Conservation (phyloP, 805 yeast genomes). For the Candida ficus region DNA sequence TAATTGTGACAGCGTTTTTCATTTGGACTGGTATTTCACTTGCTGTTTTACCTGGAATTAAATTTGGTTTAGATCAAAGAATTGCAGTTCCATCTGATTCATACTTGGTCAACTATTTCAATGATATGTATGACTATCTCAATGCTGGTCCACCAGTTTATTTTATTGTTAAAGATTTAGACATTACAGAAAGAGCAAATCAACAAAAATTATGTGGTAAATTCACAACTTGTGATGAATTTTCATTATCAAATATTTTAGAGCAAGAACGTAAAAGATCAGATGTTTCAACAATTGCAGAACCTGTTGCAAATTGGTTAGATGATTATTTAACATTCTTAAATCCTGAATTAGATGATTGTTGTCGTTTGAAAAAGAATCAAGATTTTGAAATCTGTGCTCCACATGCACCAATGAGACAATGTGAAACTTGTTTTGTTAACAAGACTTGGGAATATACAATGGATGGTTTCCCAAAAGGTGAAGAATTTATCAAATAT, state of each 20-base stretch:
- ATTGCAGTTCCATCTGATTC: slow-evolving; percentile 83
- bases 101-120: slow-evolving; percentile 73
- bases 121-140: slow-evolving; percentile 65
- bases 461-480: slow-evolving; percentile 82
- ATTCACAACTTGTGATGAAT: slow-evolving; percentile 77
- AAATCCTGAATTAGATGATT: slow-evolving; percentile 80
- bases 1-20: slow-evolving; percentile 49
- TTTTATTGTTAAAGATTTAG: slow-evolving; percentile 67
- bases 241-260: slow-evolving; percentile 71
- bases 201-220: slow-evolving; percentile 84
- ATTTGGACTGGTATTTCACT: slow-evolving; percentile 66
- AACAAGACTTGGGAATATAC: slow-evolving; percentile 60
- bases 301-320: slow-evolving; percentile 88
- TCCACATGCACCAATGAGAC: slow-evolving; percentile 60
- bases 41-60: slow-evolving; percentile 59
- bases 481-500: slow-evolving; percentile 62
- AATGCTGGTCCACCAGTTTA: slow-evolving; percentile 91
- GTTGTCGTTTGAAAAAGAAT: slow-evolving; percentile 66
- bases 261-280: slow-evolving; percentile 80
- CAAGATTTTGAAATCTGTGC: slow-evolving; percentile 52
- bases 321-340: slow-evolving; percentile 87
- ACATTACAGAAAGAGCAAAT: slow-evolving; percentile 51
- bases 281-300: slow-evolving; percentile 58
- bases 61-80: slow-evolving; percentile 85
- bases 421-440: slow-evolving; percentile 69